These are phyloP conservation scores for Acephala macrosclerotiorum DNA, from an alignment of 2,329 filamentous ascomycete genomes.

Conservation along the genomic window DNA sequence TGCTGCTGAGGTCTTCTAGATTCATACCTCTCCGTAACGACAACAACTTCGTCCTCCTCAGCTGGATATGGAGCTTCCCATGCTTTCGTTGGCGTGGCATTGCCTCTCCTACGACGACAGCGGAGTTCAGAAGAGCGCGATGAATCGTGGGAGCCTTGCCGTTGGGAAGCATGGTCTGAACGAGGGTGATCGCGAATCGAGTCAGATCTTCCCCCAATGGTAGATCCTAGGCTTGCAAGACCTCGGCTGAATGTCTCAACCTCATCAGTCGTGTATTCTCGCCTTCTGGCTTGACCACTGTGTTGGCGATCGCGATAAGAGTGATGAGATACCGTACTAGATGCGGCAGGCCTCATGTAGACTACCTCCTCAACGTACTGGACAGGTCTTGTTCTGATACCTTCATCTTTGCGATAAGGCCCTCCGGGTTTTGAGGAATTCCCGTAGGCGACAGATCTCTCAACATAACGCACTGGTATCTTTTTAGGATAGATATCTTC, in stretches of 20 bases:
- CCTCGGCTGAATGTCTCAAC: conserved; percentile 1
- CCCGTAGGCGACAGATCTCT: conserved; percentile 6
- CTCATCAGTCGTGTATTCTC: conserved; percentile 7
- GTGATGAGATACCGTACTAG: not conserved
- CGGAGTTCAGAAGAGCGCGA: conserved; percentile 20
- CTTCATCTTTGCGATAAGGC: not conserved
- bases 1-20: conserved; percentile 21
- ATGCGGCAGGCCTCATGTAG: conserved; percentile 7
- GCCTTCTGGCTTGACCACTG: not conserved
- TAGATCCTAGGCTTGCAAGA: not conserved
- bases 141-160: conserved; percentile 15
- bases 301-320: not conserved
- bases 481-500: not conserved
- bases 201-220: not conserved
- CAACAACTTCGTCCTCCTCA: conserved; percentile 17
- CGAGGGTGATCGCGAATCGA: not conserved
- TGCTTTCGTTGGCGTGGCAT: conserved; percentile 18
- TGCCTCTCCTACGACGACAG: conserved; percentile 29
- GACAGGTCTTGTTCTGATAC: too few species aligned
- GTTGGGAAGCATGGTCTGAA: conserved; percentile 23
- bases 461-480: not conserved
- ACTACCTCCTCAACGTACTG: too few species aligned
- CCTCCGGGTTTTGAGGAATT: conserved; percentile 8
- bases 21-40: conserved; percentile 29
- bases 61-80: conserved; percentile 21